Base-by-base conservation (phyloP, 768 basidiomycete species). In the Mycena galopus region DNA sequence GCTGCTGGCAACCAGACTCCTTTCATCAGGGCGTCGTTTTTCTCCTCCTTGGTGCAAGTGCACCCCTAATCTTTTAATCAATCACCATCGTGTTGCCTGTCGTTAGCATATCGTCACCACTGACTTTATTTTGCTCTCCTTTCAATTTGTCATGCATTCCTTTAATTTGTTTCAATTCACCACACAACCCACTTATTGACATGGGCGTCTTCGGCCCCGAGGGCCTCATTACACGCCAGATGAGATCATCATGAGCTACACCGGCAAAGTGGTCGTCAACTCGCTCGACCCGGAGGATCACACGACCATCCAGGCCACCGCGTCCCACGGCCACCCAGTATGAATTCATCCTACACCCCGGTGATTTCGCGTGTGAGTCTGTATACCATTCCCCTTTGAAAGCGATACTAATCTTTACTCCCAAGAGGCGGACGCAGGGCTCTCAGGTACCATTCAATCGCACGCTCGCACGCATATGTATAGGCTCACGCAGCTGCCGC, bases 341-440 rank as follows among this genome's bases (percentile, higher is more conserved):
- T 27, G 62, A 64, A 51, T 64, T 64, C 50, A 64, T 64, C 19
- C 62, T 64, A 39, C 62, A 64, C 50, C 62, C 62, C 29, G 62
- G 62, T 47, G 62, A 64, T 51, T 64, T 64, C 50, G 62, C 62
- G 30, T 64, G 62, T 64, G 27, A 64, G 62, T 64, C 50, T 64
- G 23, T 51, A 23, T 39, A 47, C 44, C 47, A 29, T 64, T 64
- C 27, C 59, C 30, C 32, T 64, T 47, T 64, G 19, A 51, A 33
- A 50, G 62, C n/a, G 44, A 47, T n/a, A 64, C 47, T 64, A 16
- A 61, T 42, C 39, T 27, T 61, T 39, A n/a, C n/a, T 58, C 33
- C 57, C 39, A 37, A 50, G 62, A 64, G 47, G 62, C 62, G 44
- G 62, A 64, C 47, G 44, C 62, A 47, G 50, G 62, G 62, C 62